These are phyloP conservation scores for Colletotrichum lupini DNA, from an alignment of 2,329 filamentous ascomycete genomes.

Conservation along the genomic window DNA sequence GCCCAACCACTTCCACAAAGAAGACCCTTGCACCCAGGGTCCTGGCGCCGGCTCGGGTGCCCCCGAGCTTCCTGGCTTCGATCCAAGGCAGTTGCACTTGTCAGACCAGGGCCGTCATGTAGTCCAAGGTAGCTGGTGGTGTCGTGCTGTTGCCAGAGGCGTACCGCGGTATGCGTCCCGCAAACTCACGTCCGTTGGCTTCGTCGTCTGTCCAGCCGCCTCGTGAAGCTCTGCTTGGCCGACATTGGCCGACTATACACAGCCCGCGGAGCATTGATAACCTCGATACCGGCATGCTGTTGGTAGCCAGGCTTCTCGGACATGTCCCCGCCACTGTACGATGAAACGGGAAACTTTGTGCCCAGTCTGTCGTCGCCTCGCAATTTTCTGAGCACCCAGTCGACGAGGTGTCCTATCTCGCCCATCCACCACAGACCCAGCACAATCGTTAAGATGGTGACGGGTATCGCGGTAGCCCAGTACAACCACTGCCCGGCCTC, in stretches of 20 bases:
- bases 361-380: conserved; percentile 11
- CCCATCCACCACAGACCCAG: conserved; percentile 56
- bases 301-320: conserved; percentile 11
- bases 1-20: not conserved
- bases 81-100: conserved; percentile 18
- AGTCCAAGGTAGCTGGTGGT: not conserved
- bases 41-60: not conserved
- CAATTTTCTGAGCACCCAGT: conserved; percentile 34
- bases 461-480: conserved; percentile 60
- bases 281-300: conserved; percentile 1
- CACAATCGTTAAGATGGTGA: conserved; percentile 55
- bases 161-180: conserved; percentile 3
- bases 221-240: conserved; percentile 14
- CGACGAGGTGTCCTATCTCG: conserved; percentile 49
- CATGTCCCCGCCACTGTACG: not conserved
- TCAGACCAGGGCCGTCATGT: not conserved
- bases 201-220: conserved; percentile 41
- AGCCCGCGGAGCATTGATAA: not conserved
- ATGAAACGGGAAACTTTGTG: not conserved
- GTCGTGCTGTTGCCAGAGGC: not conserved
- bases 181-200: conserved; percentile 45
- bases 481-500: conserved; percentile 59
- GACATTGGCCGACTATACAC: conserved; percentile 10
- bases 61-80: conserved; percentile 9
- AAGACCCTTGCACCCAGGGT: conserved; percentile 3